Percentiles rank a stretch among this genome's conserved stretches.
These are phyloP conservation scores for Colletotrichum godetiae DNA, from an alignment of 2,329 filamentous ascomycete genomes.

Conservation along the genomic window DNA sequence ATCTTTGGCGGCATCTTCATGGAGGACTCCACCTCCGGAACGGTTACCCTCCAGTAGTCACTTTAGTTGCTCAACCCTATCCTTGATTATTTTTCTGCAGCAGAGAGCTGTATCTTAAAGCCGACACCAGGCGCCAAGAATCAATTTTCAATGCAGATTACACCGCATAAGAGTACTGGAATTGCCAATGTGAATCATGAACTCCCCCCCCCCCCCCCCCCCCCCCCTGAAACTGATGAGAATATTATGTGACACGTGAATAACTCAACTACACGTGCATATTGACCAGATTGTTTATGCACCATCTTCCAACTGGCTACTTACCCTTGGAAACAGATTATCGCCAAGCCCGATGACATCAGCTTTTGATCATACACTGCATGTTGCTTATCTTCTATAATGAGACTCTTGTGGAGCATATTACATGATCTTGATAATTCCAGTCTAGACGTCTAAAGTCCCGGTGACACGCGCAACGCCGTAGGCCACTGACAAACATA, in stretches of 20 bases:
- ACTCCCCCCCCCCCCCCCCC: too few species aligned
- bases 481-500: neutral
- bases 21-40: constrained; percentile 41
- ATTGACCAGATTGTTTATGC: too few species aligned
- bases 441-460: neutral
- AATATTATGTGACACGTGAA: too few species aligned
- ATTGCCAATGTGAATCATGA: neutral
- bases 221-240: too few species aligned
- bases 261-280: too few species aligned
- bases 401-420: too few species aligned
- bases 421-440: too few species aligned
- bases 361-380: too few species aligned
- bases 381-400: too few species aligned
- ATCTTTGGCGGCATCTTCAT: constrained; percentile 48
- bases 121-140: neutral
- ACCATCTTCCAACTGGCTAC: too few species aligned
- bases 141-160: neutral
- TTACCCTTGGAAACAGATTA: too few species aligned
- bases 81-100: neutral
- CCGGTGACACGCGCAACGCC: neutral
- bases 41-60: constrained; percentile 34
- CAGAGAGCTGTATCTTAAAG: neutral
- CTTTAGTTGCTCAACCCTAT: neutral
- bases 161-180: neutral
- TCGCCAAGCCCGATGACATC: too few species aligned